Percentiles rank a stretch among this genome's conserved stretches.
These are phyloP conservation scores for Digitaria exilis DNA, from an alignment of 202 grass and related monocot species.

Conservation along the genomic window DNA sequence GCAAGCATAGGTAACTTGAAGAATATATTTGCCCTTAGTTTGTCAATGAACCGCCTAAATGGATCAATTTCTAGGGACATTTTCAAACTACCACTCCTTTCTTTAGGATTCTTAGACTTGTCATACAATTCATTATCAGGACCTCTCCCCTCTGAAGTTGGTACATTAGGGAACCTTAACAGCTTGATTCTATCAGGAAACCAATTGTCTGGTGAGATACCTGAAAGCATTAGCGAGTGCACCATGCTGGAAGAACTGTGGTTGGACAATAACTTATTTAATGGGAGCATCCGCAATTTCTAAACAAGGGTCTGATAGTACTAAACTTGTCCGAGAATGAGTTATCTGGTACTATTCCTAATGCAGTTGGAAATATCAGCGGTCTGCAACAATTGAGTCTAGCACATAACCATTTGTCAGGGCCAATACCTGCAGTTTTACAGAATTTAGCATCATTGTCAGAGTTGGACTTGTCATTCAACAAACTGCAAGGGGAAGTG, in stretches of 20 bases:
- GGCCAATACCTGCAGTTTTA: background rate
- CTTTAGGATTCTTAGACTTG: background rate
- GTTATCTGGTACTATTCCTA: constrained; percentile 35
- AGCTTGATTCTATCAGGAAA: background rate
- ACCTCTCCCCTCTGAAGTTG: constrained; percentile 25
- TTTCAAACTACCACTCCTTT: background rate
- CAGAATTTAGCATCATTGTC: background rate
- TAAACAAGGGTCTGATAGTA: background rate
- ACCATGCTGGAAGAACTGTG: background rate
- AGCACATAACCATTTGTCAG: constrained; percentile 9
- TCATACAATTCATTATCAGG: constrained; percentile 31
- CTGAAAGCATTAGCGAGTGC: constrained; percentile 6
- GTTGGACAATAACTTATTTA: constrained; percentile 23
- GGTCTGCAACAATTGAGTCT: background rate
- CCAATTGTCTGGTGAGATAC: constrained; percentile 13
- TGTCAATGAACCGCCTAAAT: background rate
- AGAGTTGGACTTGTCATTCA: constrained; percentile 15
- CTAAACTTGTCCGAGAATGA: constrained; percentile 28
- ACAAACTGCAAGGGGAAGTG: constrained; percentile 23
- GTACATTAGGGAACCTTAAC: constrained; percentile 8
- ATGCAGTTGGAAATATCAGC: background rate
- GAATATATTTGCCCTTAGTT: background rate
- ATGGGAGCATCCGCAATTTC: constrained; percentile 27
- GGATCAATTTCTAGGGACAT: constrained; percentile 1
- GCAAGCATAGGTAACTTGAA: background rate